These are phyloP conservation scores for Puya raimondii DNA, from an alignment of 176 grass and related monocot species.

Conservation along the genomic window DNA sequence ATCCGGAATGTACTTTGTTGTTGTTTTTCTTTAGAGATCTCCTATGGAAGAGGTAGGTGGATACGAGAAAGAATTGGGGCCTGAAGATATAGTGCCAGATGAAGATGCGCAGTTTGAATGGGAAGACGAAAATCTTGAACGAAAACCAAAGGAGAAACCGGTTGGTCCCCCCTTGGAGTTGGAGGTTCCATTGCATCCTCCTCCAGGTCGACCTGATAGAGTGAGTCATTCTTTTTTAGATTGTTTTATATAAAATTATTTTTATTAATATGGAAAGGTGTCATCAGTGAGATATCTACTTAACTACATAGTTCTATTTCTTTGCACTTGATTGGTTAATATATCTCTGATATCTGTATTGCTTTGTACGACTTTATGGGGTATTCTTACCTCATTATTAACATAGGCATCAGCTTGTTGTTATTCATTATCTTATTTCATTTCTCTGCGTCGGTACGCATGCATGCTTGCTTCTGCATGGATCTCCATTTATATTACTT, in stretches of 20 bases:
- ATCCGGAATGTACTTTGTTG: not conserved
- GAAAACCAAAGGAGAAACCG: constrained; percentile 81
- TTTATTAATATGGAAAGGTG: not conserved
- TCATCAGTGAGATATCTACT: no score
- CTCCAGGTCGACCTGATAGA: constrained; percentile 58
- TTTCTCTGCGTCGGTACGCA: no score
- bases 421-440: no score
- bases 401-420: no score
- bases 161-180: constrained; percentile 73
- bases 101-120: constrained; percentile 61
- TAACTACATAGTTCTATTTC: not conserved
- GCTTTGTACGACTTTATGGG: not conserved
- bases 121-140: constrained; percentile 60
- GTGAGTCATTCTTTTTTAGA: constrained; percentile 30
- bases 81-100: constrained; percentile 58
- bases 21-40: constrained; percentile 47
- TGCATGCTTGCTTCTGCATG: no score
- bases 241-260: not conserved
- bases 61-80: constrained; percentile 61
- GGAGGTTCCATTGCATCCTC: constrained; percentile 48
- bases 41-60: constrained; percentile 54
- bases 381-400: no score
- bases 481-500: no score
- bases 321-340: constrained; percentile 18
- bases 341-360: constrained; percentile 1